These are phyloP conservation scores for Sclerotinia minor DNA, from an alignment of 2,329 filamentous ascomycete genomes.

Conservation along the genomic window DNA sequence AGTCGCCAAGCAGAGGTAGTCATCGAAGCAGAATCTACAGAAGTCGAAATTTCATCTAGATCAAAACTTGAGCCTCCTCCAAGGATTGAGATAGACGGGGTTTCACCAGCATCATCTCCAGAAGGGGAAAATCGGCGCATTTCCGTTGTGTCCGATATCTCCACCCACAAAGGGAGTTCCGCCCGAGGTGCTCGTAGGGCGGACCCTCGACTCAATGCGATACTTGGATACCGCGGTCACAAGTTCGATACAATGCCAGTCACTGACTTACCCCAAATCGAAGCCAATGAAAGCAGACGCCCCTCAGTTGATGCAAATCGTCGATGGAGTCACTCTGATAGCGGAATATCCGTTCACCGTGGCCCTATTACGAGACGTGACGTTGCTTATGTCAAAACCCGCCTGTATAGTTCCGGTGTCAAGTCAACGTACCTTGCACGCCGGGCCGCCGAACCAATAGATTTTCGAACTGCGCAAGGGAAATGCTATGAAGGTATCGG, in stretches of 20 bases:
- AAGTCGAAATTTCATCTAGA: conserved; percentile 45
- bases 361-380: conserved; percentile 65
- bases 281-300: conserved; percentile 37
- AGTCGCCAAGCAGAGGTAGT: conserved; percentile 35
- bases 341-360: conserved; percentile 43
- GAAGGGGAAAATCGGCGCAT: conserved; percentile 29
- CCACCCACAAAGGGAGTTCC: conserved; percentile 32
- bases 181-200: conserved; percentile 33
- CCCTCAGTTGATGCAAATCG: conserved; percentile 38
- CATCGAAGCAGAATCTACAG: conserved; percentile 38
- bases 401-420: conserved; percentile 82
- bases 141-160: conserved; percentile 38
- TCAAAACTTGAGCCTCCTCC: conserved; percentile 52
- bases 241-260: conserved; percentile 45
- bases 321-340: conserved; percentile 56
- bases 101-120: conserved; percentile 40
- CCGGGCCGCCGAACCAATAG: conserved; percentile 50
- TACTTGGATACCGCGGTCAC: conserved; percentile 41
- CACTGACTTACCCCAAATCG: conserved; percentile 48
- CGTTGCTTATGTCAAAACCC: conserved; percentile 72
- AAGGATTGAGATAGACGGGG: conserved; percentile 48
- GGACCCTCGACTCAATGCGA: conserved; percentile 42
- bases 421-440: conserved; percentile 80
- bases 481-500: conserved; percentile 35
- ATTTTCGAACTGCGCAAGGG: conserved; percentile 30